Conservation (phyloP, 2,329 filamentous ascomycete genomes). For the Cytospora leucostoma region DNA sequence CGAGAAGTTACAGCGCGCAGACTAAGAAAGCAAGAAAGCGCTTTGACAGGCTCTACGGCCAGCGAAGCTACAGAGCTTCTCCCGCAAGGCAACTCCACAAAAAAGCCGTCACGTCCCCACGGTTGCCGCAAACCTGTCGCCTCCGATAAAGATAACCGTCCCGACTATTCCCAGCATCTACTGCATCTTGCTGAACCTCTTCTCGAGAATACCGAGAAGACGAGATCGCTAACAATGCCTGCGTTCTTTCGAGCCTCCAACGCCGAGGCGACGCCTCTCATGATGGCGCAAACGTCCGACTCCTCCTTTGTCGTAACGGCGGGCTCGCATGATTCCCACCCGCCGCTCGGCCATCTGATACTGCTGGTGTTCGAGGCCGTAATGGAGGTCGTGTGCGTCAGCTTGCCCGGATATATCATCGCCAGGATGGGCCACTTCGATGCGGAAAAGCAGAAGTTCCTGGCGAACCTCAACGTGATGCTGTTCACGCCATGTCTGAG, state of each 20-base stretch:
- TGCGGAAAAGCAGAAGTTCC: constrained; percentile 92
- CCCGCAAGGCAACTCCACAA: neutral
- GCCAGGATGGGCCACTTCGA: constrained; percentile 91
- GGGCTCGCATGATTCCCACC: constrained; percentile 56
- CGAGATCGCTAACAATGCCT: constrained; percentile 33
- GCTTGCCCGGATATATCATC: constrained; percentile 89
- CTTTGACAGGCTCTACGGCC: neutral
- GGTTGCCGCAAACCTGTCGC: neutral
- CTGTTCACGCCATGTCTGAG: constrained; percentile 96
- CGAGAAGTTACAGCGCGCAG: neutral
- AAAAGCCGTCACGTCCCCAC: neutral
- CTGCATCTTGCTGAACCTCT: neutral
- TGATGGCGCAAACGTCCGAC: constrained; percentile 35
- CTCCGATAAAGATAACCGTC: neutral
- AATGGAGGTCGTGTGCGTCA: constrained; percentile 92
- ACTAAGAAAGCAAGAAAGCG: neutral
- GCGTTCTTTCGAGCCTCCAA: constrained; percentile 47
- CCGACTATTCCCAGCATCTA: neutral
- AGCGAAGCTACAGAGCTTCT: neutral
- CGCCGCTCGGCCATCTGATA: constrained; percentile 67
- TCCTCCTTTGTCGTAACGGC: constrained; percentile 44
- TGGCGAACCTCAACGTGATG: constrained; percentile 94
- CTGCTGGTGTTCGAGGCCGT: constrained; percentile 93
- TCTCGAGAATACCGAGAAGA: neutral
- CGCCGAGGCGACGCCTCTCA: constrained; percentile 29